Conservation (phyloP, 306 rosid genomes). For the Prunus mira region DNA sequence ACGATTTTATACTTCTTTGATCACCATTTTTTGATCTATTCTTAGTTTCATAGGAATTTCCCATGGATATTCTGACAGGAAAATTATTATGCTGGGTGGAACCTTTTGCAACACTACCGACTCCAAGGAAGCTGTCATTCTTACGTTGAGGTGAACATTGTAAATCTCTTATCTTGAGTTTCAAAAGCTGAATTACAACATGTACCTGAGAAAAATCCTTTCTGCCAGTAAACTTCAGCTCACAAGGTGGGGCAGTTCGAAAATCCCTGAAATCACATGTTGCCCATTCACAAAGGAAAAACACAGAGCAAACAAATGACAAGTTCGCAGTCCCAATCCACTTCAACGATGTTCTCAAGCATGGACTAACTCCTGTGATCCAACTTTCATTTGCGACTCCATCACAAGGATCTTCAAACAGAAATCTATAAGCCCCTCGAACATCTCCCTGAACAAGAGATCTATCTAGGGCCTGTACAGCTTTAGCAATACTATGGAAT, state of each 20-base stretch:
- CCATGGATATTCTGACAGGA: conserved; percentile 30
- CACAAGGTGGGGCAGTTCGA: conserved; percentile 50
- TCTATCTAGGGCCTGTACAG: conserved; percentile 68
- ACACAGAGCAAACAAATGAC: conserved; percentile 66
- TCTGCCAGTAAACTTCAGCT: conserved; percentile 72
- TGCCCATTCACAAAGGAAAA: conserved; percentile 97
- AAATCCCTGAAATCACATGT: conserved; percentile 90
- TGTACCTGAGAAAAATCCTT: conserved; percentile 81
- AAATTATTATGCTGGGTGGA: conserved; percentile 37
- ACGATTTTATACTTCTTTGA: conserved; percentile 25
- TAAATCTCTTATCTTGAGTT: conserved; percentile 60
- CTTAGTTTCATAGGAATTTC: conserved; percentile 34
- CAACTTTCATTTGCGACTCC: conserved; percentile 60
- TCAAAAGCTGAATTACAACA: conserved; percentile 69
- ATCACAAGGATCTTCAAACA: conserved; percentile 76
- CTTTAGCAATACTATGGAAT: conserved; percentile 74
- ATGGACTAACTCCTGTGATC: conserved; percentile 74
- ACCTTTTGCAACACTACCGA: conserved; percentile 34
- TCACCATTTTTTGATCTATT: conserved; percentile 35
- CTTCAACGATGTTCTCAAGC: conserved; percentile 78
- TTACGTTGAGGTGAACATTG: conserved; percentile 38
- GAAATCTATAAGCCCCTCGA: conserved; percentile 52
- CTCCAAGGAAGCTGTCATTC: conserved; percentile 32
- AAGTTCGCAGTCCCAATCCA: conserved; percentile 67
- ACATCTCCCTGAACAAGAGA: conserved; percentile 80